Evolutionary conservation across 2,329 filamentous ascomycete species (phyloP), one percentile per base, ranked within the genome.

Genomic region (Ophiostoma populinum): DNA sequence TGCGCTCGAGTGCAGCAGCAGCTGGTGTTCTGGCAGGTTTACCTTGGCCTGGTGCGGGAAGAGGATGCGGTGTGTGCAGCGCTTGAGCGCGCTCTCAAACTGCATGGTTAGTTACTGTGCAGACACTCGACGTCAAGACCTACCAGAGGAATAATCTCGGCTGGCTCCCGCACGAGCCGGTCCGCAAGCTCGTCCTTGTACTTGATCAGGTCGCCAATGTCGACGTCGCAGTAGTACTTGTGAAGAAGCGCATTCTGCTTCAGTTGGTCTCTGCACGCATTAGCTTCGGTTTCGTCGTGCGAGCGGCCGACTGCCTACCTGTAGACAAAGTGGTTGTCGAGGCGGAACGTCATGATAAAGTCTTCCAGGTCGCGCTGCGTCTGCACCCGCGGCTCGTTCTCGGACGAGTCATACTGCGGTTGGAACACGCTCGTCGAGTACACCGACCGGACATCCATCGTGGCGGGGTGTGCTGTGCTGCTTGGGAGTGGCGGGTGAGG

Each of bases 141-240:
- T 60, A 92, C 86, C 36, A 95, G 62, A 40, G 90, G 87, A 40
- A 98, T 90, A 37, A 93, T 80, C 38, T 95, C 86, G 30, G 78
- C 79, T 4, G 90, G 92, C 51, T 94, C 83, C 32, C 80, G 90
- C 15, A 79, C 80, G 42, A 98, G 65, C 51, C 77, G 75, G 55
- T 95, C 82, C 19, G 87, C 90, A 40, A 98, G 67, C 54, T 94
- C 85, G 57, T 95, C 87, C 51, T 92, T 90, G 59, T 86, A 95
- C 42, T 80, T 90, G 54, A 95, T 95, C 40, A 98, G 62, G 54
- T 98, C 87, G 42, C 80, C 82, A 47, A 98, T 82, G 54, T 98
- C 86, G 52, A 98, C 72, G 54, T 98, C 87, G 62, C 90, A 94
- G 56, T 78, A 94, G 60, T 85, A 95, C 48, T 86, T 85, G 54